phyloP scores from a whole-genome alignment of 768 basidiomycete genomes.

The Russula vinacea region DNA sequence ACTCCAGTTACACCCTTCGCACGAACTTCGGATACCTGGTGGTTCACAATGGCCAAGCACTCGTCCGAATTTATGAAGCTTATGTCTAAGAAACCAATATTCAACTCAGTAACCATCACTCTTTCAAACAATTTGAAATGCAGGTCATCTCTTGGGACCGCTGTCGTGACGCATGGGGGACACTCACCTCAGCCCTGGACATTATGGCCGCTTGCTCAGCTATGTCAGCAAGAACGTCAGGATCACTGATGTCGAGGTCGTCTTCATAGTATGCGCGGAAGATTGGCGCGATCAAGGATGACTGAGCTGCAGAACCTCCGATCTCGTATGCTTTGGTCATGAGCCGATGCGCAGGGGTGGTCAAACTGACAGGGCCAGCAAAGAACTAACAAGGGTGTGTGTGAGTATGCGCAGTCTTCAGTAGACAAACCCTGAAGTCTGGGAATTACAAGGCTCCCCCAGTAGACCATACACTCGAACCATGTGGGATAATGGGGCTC shows the following conservation, averaged over 20 bases:
- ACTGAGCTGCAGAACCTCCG: constrained; percentile 63
- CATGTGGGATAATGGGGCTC: not conserved
- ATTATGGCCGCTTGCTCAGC: constrained; percentile 58
- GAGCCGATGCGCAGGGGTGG: constrained; percentile 69
- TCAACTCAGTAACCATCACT: constrained; percentile 9
- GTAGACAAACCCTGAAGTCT: not conserved
- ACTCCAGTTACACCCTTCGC: constrained; percentile 71
- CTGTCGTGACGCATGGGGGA: not conserved
- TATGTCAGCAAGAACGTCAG: constrained; percentile 53
- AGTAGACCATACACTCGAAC: not conserved
- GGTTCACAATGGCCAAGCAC: constrained; percentile 58
- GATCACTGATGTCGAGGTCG: constrained; percentile 58
- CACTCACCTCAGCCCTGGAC: constrained; percentile 55
- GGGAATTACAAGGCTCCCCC: not conserved
- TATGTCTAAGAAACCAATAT: constrained; percentile 45
- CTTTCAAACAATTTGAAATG: not conserved
- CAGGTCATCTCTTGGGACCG: constrained; percentile 19
- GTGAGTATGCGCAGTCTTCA: not conserved
- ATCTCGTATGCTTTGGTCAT: constrained; percentile 62
- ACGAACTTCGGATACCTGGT: constrained; percentile 59
- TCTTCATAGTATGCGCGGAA: constrained; percentile 69
- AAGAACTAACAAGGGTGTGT: constrained; percentile 45
- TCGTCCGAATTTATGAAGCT: constrained; percentile 65
- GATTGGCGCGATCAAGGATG: constrained; percentile 52
- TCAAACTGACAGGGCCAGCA: constrained; percentile 59